Conservation (phyloP, 163 green algal species). For the Chloroidium sp. region DNA sequence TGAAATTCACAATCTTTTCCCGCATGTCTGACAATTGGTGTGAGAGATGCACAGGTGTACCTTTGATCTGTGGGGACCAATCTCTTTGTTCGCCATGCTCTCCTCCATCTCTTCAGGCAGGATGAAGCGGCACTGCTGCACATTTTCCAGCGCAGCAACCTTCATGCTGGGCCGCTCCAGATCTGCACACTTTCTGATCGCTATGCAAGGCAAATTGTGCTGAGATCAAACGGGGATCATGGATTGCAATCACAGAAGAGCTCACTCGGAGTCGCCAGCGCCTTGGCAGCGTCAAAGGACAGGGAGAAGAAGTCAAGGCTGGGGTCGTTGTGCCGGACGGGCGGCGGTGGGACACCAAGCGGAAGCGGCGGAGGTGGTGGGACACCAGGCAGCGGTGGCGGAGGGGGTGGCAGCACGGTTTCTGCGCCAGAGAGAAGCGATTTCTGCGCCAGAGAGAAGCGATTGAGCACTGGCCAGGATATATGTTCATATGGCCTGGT, state of each 20-base stretch:
- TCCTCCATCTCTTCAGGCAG: slow-evolving; percentile 41
- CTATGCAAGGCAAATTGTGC: too few species aligned
- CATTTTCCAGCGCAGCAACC: slow-evolving; percentile 43
- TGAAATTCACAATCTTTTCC: not conserved
- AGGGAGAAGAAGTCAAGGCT: slow-evolving; percentile 40
- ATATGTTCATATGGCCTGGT: too few species aligned
- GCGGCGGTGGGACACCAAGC: not conserved
- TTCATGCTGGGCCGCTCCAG: not conserved
- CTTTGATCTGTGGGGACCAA: not conserved
- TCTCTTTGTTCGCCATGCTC: not conserved
- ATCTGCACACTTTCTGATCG: too few species aligned
- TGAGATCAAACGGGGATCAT: too few species aligned
- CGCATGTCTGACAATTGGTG: not conserved
- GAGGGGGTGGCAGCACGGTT: too few species aligned
- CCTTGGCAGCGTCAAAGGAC: slow-evolving; percentile 39
- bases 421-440: too few species aligned
- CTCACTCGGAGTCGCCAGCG: slow-evolving; percentile 26
- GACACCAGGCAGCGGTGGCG: too few species aligned
- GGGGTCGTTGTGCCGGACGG: slow-evolving; percentile 1
- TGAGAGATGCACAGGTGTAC: not conserved
- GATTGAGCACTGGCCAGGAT: too few species aligned
- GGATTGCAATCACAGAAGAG: not conserved
- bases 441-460: too few species aligned
- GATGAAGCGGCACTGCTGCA: slow-evolving; percentile 45
- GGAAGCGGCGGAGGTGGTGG: not conserved